phyloP scores from a whole-genome alignment of 2,329 filamentous ascomycete genomes.

The Aspergillus brasiliensis region DNA sequence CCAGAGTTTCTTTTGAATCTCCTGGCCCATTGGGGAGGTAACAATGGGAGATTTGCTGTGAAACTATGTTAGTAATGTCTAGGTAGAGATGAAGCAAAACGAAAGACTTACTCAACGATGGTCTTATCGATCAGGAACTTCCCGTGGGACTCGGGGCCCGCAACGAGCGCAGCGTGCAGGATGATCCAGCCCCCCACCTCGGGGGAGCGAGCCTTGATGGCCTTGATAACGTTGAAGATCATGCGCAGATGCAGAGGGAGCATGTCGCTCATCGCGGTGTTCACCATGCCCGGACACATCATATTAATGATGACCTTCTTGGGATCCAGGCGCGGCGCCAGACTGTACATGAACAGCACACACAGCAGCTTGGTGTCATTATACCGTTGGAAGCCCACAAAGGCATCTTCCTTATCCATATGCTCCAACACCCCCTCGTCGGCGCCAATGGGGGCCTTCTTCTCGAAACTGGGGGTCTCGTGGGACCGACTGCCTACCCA shows the following conservation, averaged over 20 bases:
- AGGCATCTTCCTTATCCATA: constrained; percentile 17
- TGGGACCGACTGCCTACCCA: constrained; percentile 26
- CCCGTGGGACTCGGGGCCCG: constrained; percentile 26
- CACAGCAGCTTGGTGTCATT: constrained; percentile 26
- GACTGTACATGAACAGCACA: constrained; percentile 27
- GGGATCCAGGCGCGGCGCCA: constrained; percentile 21
- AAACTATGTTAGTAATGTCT: too few species aligned
- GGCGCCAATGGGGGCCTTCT: background rate
- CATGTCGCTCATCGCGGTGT: constrained; percentile 22
- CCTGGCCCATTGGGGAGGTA: constrained; percentile 17
- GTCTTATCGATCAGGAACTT: constrained; percentile 23
- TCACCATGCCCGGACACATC: constrained; percentile 29
- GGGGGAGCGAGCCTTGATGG: constrained; percentile 11
- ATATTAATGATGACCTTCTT: constrained; percentile 29
- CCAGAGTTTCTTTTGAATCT: constrained; percentile 26
- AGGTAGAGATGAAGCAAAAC: too few species aligned
- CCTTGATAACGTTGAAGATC: constrained; percentile 11
- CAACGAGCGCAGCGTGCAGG: constrained; percentile 22
- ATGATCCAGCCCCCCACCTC: constrained; percentile 23
- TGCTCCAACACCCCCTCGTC: background rate
- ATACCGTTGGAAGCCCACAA: constrained; percentile 13
- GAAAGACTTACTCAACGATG: constrained; percentile 23
- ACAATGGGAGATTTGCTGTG: constrained; percentile 12
- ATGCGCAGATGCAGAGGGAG: constrained; percentile 20
- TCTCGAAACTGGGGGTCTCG: constrained; percentile 11